Conservation (phyloP, 1,284 basidiomycete species). For the Papiliotrema fonsecae region DNA sequence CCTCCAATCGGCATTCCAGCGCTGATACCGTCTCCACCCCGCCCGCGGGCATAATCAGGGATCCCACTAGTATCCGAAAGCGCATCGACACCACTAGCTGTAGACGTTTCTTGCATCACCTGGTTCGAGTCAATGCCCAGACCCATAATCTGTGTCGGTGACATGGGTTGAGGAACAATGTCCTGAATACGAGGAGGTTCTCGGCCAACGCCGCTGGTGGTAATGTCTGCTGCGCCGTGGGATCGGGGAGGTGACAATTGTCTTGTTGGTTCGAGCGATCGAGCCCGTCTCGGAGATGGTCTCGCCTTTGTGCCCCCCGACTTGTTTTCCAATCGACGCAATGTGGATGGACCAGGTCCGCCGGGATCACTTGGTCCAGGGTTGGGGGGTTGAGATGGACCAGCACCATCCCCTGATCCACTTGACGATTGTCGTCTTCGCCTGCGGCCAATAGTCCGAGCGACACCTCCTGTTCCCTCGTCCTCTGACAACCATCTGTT, state of each 20-base stretch:
- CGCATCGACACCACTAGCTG: neutral
- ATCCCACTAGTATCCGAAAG: neutral
- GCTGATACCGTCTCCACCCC: constrained; percentile 26
- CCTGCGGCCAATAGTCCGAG: constrained; percentile 9
- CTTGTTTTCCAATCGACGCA: neutral
- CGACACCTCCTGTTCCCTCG: constrained; percentile 24
- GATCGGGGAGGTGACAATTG: neutral
- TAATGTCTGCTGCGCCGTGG: neutral
- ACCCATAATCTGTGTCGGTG: constrained; percentile 4
- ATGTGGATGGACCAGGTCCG: neutral
- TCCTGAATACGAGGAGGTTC: constrained; percentile 21
- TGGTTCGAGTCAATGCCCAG: no score
- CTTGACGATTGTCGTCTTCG: constrained; percentile 5
- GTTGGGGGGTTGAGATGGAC: neutral
- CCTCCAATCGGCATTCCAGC: constrained; percentile 8
- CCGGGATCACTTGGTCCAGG: neutral
- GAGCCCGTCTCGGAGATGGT: neutral
- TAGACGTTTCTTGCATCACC: no score
- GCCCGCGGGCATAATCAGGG: constrained; percentile 24
- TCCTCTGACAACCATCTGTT: constrained; percentile 41
- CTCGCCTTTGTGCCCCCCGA: neutral
- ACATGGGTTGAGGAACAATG: constrained; percentile 13
- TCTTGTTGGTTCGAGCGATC: constrained; percentile 4
- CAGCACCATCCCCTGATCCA: constrained; percentile 1
- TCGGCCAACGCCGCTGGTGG: constrained; percentile 5